These are phyloP conservation scores for Salicornia ramosissima DNA, from an alignment of 148 eudicot genomes.

Conservation along the genomic window DNA sequence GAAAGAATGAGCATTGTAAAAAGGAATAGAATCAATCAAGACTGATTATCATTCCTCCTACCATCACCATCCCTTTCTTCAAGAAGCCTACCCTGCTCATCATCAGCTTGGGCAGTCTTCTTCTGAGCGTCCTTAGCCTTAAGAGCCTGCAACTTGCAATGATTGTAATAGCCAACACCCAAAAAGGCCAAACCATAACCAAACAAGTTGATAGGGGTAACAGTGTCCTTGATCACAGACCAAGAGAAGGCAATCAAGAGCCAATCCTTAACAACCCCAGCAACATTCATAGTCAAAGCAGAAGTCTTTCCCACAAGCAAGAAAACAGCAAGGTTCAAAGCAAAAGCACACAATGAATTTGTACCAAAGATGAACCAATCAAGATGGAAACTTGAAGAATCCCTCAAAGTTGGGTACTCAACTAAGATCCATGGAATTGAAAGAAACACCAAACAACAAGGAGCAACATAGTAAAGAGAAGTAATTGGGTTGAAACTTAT, in stretches of 20 bases:
- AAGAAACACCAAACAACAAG: conserved; percentile 60
- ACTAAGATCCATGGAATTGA: conserved; percentile 59
- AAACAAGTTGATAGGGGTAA: conserved; percentile 52
- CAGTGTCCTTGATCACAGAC: conserved; percentile 74
- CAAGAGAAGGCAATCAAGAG: conserved; percentile 72
- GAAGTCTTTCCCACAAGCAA: conserved; percentile 68
- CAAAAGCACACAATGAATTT: conserved; percentile 64
- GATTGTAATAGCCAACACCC: conserved; percentile 65
- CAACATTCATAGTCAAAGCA: conserved; percentile 79
- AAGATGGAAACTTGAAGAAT: conserved; percentile 48
- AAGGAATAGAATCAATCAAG: conserved; percentile 9
- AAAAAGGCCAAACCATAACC: conserved; percentile 61
- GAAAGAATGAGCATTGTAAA: no score
- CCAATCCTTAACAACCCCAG: conserved; percentile 82
- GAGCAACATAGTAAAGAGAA: conserved; percentile 60
- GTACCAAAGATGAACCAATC: conserved; percentile 62
- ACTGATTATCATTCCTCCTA: conserved; percentile 40
- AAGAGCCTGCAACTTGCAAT: conserved; percentile 53
- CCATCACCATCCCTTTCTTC: conserved; percentile 42
- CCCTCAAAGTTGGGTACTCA: conserved; percentile 50
- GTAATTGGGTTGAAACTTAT: conserved; percentile 58
- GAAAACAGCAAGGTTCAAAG: conserved; percentile 66
- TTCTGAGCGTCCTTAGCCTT: conserved; percentile 62
- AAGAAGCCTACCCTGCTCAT: conserved; percentile 47
- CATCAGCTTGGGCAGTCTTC: conserved; percentile 43